phyloP scores from a whole-genome alignment of 2,329 filamentous ascomycete species.

The Fusarium azukiicola region DNA sequence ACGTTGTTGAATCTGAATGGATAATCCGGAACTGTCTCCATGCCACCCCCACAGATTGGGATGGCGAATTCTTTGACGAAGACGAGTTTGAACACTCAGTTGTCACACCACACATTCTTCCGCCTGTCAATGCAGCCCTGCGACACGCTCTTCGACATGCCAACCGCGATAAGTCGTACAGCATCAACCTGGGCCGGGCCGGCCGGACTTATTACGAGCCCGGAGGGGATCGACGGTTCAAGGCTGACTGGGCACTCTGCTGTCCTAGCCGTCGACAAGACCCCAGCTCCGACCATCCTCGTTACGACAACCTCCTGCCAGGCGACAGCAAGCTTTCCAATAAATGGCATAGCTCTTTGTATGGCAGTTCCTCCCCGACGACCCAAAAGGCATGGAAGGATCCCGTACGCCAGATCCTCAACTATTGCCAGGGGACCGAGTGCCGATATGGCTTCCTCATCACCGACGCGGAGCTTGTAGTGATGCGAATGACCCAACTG shows the following conservation, averaged over 20 bases:
- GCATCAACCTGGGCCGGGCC: background rate
- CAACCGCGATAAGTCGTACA: background rate
- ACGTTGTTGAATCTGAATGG: background rate
- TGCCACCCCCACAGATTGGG: background rate
- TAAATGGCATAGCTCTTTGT: constrained; percentile 17
- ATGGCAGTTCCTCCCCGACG: background rate
- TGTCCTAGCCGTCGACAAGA: background rate
- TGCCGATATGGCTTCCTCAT: constrained; percentile 31
- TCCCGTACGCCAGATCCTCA: constrained; percentile 7
- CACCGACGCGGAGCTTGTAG: constrained; percentile 66
- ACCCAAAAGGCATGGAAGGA: background rate
- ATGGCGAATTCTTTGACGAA: constrained; percentile 1
- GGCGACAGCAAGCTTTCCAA: constrained; percentile 14
- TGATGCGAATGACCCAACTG: constrained; percentile 11
- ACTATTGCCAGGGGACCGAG: background rate
- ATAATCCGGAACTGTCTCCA: background rate
- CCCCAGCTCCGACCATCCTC: background rate
- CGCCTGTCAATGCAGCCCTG: background rate
- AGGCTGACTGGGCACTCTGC: constrained; percentile 8
- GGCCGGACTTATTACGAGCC: constrained; percentile 11
- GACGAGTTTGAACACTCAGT: constrained; percentile 1
- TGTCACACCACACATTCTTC: background rate
- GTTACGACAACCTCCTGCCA: constrained; percentile 4
- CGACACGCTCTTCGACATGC: background rate
- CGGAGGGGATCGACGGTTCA: background rate